Base-by-base conservation (phyloP, 2,329 filamentous ascomycete genomes). In the Aspergillus tanneri region DNA sequence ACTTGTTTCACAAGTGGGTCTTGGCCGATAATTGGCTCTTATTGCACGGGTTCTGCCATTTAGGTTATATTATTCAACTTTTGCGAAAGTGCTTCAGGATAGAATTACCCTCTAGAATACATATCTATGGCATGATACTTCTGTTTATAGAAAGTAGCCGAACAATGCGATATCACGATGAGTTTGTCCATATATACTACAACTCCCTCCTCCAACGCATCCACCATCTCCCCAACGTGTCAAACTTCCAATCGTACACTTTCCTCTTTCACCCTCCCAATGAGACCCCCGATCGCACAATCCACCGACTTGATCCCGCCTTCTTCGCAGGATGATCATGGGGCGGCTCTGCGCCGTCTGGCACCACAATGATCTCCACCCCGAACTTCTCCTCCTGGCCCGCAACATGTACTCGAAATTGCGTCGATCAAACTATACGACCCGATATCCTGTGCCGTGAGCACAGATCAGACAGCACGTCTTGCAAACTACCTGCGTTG, bases 391-490 rank as follows among this genome's bases (percentile, higher is more conserved):
- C 57, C 58, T 77, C 68, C 14, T 76, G 25, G 77, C 72, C 11
- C 66, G 63, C 11, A 88, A 70, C 67, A 90, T 71, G 60, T 86
- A 85, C 47, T 79, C 73, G 55, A 90, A 90, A 59, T 88, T 89
- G 22, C 64, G 64, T 28, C 69, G 63, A 52, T 79, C 71, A 0
- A 87, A 87, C 71, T 90, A 66, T 90, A 90, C 5, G 73, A 77
- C 1, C 87, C 85, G 44, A 90, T 81, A 36, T 86, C 80, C 67
- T 90, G 74, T 2, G 87, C 87, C 2, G 85, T 88, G 66, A 86
- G 82, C 19, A 87, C 72, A 77, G 76, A 57, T 87, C 84, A 59
- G 89, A 85, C 10, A 52, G 49, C n/a, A 71, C 62, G 0, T 76
- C 77, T n/a, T 71, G 63, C 10, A 88, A 68, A 21, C 77, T 74